Base-by-base conservation (phyloP, 2,329 filamentous ascomycete species). In the Claviceps cyperi region DNA sequence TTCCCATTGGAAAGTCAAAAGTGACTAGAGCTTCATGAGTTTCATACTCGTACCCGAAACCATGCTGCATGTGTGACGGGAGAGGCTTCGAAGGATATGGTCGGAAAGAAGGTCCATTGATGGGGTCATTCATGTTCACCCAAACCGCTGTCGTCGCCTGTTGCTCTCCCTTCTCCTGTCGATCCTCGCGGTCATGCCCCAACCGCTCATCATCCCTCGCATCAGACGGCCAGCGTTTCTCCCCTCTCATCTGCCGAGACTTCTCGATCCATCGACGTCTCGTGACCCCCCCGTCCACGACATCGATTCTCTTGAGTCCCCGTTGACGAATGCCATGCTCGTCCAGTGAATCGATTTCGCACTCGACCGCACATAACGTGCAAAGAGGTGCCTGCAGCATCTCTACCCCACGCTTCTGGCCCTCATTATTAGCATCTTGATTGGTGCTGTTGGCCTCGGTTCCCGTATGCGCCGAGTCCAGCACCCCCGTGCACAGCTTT, bases 51-150 rank as follows among this genome's bases (percentile, higher is more conserved):
- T 47, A n/a, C 17, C 37, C 38, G 14, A 41, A 24, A 22, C 35
- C 19, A 24, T 44, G 55, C 44, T 64, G 66, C 69, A 75, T 75
- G 59, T 69, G 72, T 14, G 55, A 52, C 0, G 76, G 76, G 11
- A 78, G 67, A 1, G 75, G 72, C 53, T 78, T 80, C 11, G 72
- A 66, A 4, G 65, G 68, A 48, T 67, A 69, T 1, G 73, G 71
- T 53, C 63, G 66, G 56, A 78, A 78, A 2, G 70, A 64, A 4
- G 65, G 62, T 9, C 66, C 61, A 14, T 70, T 66, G 11, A 77
- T 52, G 0, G 76, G 75, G 52, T 79, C 69, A 28, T 63, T 61
- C 4, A 75, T 67, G 36, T 72, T 70, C 6, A 78, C 68, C 59
- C 76, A 78, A 5, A 77, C 69, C 1, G 9, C 28, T 11, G 64